Evolutionary conservation across 2,329 filamentous ascomycete species (phyloP).

Genomic region (Talaromyces albobiverticillius): DNA sequence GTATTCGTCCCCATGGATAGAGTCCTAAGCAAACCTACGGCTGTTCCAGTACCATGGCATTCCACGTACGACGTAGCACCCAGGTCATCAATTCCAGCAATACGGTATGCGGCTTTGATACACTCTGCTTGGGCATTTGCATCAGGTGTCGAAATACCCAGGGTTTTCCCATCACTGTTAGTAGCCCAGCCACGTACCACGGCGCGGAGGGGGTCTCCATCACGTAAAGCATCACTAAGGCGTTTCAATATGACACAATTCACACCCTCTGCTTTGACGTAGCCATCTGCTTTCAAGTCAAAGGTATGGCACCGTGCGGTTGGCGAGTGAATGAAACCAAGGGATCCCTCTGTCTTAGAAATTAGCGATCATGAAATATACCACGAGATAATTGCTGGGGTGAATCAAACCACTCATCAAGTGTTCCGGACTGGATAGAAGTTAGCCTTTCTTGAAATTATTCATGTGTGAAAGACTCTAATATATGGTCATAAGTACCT

Average conservation of each 20-base stretch:
- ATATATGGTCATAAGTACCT: too few species aligned
- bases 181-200: conserved; percentile 27
- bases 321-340: too few species aligned
- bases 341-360: too few species aligned
- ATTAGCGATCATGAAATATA: too few species aligned
- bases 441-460: too few species aligned
- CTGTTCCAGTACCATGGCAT: conserved; percentile 37
- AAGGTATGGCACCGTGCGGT: conserved; percentile 52
- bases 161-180: conserved; percentile 30
- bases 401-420: too few species aligned
- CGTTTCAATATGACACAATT: conserved; percentile 48
- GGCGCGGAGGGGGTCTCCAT: conserved; percentile 42
- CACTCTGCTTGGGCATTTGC: conserved; percentile 32
- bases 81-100: conserved; percentile 22
- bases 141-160: conserved; percentile 28
- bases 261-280: conserved; percentile 52
- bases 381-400: too few species aligned
- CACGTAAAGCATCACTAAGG: conserved; percentile 44
- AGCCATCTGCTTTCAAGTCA: conserved; percentile 46
- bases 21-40: too few species aligned
- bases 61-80: conserved; percentile 23
- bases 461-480: too few species aligned
- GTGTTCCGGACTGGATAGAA: too few species aligned
- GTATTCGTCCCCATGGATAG: too few species aligned
- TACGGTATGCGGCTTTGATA: conserved; percentile 34